phyloP scores from a whole-genome alignment of 345 rosid genomes.

The Rhizophora mangle region DNA sequence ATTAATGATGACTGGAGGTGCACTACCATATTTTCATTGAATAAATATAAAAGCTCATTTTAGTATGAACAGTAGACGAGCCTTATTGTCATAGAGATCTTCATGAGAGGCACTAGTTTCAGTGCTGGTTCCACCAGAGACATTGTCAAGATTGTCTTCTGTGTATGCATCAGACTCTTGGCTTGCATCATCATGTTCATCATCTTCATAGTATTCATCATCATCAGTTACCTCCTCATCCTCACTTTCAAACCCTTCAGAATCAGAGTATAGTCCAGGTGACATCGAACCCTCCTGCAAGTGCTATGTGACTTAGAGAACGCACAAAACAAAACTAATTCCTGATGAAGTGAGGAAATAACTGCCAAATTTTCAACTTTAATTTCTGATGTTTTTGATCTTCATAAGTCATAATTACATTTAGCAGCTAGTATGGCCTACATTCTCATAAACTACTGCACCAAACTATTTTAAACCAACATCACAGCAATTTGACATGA shows the following conservation, averaged over 20 bases:
- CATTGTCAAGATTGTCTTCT: conserved; percentile 52
- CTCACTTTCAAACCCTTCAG: conserved; percentile 78
- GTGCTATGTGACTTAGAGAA: conserved; percentile 24
- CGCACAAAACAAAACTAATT: conserved; percentile 1
- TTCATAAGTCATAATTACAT: background rate
- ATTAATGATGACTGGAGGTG: too few relatives aligned
- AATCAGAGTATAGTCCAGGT: conserved; percentile 74
- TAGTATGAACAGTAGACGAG: conserved; percentile 23
- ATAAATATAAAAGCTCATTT: background rate
- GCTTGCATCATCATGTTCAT: conserved; percentile 43
- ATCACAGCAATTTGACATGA: background rate
- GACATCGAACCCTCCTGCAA: conserved; percentile 77
- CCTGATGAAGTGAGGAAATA: background rate
- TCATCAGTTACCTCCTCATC: conserved; percentile 82
- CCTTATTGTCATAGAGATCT: conserved; percentile 46
- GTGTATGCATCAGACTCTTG: conserved; percentile 51
- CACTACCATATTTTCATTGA: too few relatives aligned
- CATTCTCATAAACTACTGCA: background rate
- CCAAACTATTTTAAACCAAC: background rate
- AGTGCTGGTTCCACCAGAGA: conserved; percentile 45
- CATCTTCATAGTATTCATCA: conserved; percentile 74
- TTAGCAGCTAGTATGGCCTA: background rate
- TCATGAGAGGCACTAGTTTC: conserved; percentile 42
- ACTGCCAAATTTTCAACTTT: background rate
- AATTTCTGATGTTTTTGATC: background rate